Evolutionary conservation across 805 yeast species (phyloP), one percentile per base, ranked within the genome.

Genomic region (Wickerhamiella azyma): DNA sequence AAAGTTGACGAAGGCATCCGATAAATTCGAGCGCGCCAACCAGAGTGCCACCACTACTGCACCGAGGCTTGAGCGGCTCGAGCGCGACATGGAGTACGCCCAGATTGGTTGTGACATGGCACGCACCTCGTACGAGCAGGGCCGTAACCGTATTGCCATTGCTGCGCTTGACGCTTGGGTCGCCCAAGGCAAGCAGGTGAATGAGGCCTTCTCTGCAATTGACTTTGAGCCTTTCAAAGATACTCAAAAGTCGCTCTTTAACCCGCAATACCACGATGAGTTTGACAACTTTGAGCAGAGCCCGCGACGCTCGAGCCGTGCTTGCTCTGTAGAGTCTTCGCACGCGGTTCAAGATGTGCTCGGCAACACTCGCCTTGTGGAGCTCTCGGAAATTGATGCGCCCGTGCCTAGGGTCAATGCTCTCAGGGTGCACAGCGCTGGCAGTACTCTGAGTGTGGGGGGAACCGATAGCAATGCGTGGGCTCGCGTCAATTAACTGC

Each of bases 291-390:
- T 21, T 21, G 24, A 21, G 24, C 24, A 21, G 24, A 21, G 24
- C 24, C 24, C 24, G 6, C 24, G 24, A 5, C 24, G 24, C 7
- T 21, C 24, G 6, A 21, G 24, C 24, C 24, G 7, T 21, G 6
- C 24, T 21, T 21, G 24, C 24, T 21, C 24, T 21, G 24, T 21
- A 4, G 24, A 21, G 24, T 21, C 24, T 7, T 5, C 7, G 24
- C 24, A 21, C 24, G 7, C 24, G 4, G 94, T 81, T 4, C 85
- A 84, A 53, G 79, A 88, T 2, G 65, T 63, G 10, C 68, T 88
- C 60, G 97, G 96, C 0, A 67, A 73, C 35, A 88, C 96, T 17
- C 63, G 74, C 53, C 72, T 84, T 7, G 71, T 79, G 24, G 24
- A 21, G 24, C 24, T 21, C 24, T 21, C 24, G 4, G 24, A 21